Base-by-base conservation (phyloP, 2,329 filamentous ascomycete genomes). In the Colletotrichum gigasporum region DNA sequence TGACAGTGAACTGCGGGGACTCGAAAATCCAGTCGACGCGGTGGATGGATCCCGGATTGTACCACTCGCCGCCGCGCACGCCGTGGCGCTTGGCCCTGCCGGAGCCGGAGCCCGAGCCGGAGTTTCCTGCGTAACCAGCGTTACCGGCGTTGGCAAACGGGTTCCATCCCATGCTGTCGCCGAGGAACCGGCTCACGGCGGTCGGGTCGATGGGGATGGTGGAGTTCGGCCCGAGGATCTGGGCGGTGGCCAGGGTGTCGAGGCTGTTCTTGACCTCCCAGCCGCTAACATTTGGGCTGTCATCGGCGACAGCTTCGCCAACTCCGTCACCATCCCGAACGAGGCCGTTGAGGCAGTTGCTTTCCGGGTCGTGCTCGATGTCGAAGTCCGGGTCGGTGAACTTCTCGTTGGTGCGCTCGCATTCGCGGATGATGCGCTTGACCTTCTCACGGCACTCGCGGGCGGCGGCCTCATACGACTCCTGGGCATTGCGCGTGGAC, bases 401-500 rank as follows among this genome's bases (percentile, higher is more conserved):
- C 70, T 80, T 82, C 60, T 79, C 74, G 65, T 83, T 83, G 22
- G 78, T 81, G 26, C 79, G 78, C 41, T 77, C 71, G 69, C 79
- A 82, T 65, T 82, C 79, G 39, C 72, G 72, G 37, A 80, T 74
- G 54, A 81, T 75, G 35, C 76, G 75, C 35, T 69, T 72, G 14
- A 83, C 79, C 41, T 73, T 75, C 48, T 76, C 77, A 26, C 75
- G 74, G 64, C 80, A 82, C 48, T 79, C 75, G 26, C 69, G 68
- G 11, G 78, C 76, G 10, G 80, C 80, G 4, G 74, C 71, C 64
- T 81, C 77, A 65, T 82, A 82, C 66, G 75, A 78, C 44, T 79
- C 75, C 12, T 74, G 75, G 9, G 79, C 80, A 44, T 82, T 86
- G 55, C 86, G 82, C 16, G 84, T 83, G 39, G 74, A 75, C 10